Base-by-base conservation (phyloP, 306 rosid genomes). In the Acmispon strigosus region DNA sequence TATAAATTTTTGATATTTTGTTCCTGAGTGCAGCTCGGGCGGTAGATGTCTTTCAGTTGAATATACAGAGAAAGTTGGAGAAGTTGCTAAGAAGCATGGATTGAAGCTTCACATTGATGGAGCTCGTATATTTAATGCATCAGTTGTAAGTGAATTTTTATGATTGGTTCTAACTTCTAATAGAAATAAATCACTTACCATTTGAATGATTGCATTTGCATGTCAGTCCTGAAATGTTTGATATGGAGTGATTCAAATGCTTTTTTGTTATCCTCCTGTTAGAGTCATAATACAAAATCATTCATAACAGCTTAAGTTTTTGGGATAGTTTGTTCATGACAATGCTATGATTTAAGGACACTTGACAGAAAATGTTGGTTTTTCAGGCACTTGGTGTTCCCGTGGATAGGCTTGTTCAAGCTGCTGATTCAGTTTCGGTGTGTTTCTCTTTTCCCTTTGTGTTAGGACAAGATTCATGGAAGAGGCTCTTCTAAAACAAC, bases 101-200 rank as follows among this genome's bases (percentile, higher is more conserved):
- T 57, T 88, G 79, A 90, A 88, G 85, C 96, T 93, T 87, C 98
- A 90, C 66, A 86, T 93, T 45, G 96, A 90, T 69, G 98, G 96
- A 45, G 98, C 98, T 7, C 93, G 96, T 12, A 90, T 92, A 81
- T 92, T 90, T 83, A 92, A 93, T 69, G 96, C 98, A 62, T 77
- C 96, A 7, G 75, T 85, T 81, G 96, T 90, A 70, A 82, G 98
- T 84, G 48, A 34, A 45, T 52, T 27, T 27, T 27, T 5, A 57
- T 29, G 37, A 19, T 52, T 76, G 43, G 32, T 51, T 44, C 34
- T 2, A 27, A 11, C 13, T 7, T 4, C 44, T 64, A 34, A 27
- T 18, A 13, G 6, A 47, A 41, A 49, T 4, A 47, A 32, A 16
- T 15, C 29, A 27, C 24, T 27, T 66, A 18, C 15, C 43, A 14